phyloP scores from a whole-genome alignment of 208 protist genomes.

The Wallacemonas collosoma region DNA sequence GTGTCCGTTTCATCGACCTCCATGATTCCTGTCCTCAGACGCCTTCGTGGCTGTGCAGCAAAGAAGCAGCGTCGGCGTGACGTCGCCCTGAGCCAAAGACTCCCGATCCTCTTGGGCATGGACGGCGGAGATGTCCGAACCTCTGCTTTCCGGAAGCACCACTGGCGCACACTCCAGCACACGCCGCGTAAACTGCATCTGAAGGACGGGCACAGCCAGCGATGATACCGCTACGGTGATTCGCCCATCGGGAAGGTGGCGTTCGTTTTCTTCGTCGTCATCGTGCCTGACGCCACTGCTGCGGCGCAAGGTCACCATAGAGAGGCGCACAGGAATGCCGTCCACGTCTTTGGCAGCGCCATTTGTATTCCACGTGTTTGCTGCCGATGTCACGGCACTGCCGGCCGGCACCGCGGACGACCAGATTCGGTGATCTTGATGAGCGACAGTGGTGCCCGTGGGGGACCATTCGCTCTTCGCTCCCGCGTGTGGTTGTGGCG shows the following conservation, averaged over 20 bases:
- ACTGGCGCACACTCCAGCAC: constrained; percentile 10
- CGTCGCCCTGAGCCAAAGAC: no score
- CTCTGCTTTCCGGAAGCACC: background rate
- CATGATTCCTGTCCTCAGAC: no score
- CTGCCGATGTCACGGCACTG: background rate
- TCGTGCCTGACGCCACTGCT: background rate
- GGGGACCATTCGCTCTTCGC: background rate
- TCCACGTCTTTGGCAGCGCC: constrained; percentile 28
- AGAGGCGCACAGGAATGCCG: constrained; percentile 11
- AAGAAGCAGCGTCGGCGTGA: no score
- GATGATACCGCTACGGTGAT: no score
- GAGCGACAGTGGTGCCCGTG: background rate
- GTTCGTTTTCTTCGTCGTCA: background rate
- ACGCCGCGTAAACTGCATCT: background rate
- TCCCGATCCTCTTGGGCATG: no score
- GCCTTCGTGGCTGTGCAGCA: no score
- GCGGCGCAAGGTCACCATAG: background rate
- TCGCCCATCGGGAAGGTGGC: no score
- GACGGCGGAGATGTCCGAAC: no score
- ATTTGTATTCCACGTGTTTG: constrained; percentile 15
- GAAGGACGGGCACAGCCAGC: constrained; percentile 1
- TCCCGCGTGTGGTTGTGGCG: background rate
- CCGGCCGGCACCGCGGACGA: background rate
- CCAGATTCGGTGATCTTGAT: background rate
- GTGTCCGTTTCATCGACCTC: no score